Evolutionary conservation across 768 basidiomycete genomes (phyloP), one percentile per base, ranked within the genome.

Genomic region (Xerocomellus dryophilus): DNA sequence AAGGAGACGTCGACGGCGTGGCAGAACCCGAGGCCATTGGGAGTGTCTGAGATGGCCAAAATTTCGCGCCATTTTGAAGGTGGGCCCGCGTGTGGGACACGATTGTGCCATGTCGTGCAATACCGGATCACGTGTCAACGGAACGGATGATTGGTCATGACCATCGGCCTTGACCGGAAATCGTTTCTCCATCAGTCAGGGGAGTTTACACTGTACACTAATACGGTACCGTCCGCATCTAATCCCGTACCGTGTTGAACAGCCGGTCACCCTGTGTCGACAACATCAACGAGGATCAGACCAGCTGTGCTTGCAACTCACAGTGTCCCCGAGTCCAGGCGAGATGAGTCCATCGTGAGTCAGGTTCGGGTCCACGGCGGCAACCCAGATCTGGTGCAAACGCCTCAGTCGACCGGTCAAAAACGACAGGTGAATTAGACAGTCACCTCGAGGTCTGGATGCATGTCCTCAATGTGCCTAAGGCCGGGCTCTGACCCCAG

Each of bases 321-420:
- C 92, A 23, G 90, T 84, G 70, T 97, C 95, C 5, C 95, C 95
- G 41, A 96, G 78, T 18, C 95, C 95, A 10, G 95, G 95, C n/a
- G 74, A 79, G 54, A 98, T 88, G 58, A 93, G 76, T 7, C 95
- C 96, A 17, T 89, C 80, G 0, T 58, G 41, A 0, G 90, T 94
- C 57, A 98, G 68, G 1, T 76, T 66, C 7, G 84, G 71, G 65
- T 97, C 94, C 11, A 95, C 80, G 2, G 84, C 90, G 18, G 89
- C 91, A 38, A 83, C 85, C 88, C 89, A 96, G 39, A 96, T 86
- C 93, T 95, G 56, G 21, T 18, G 39, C 5, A 25, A 27, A 27
- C 23, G n/a, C n/a, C 5, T 57, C 42, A 36, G 56, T 54, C 40
- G 47, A 36, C 23, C 4, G 8, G 20, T 21, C 32, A 9, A 41